Base-by-base conservation (phyloP, 2,329 filamentous ascomycete species). In the Fusarium heterosporum region DNA sequence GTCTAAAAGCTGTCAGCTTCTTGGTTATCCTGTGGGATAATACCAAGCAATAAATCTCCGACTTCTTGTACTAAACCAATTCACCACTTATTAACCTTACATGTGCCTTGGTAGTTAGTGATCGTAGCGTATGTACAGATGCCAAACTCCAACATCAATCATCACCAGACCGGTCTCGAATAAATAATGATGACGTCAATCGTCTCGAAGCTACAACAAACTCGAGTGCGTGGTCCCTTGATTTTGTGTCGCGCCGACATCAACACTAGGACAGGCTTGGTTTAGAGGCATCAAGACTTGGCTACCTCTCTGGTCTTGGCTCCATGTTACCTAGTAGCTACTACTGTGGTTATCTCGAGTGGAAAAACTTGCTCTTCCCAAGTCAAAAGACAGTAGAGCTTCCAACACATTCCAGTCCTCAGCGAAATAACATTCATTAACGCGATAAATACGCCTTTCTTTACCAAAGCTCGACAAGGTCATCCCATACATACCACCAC, bases 141-240 rank as follows among this genome's bases (percentile, higher is more conserved):
- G n/a, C 22, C 19, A 19, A 45, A 56, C 55, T 57, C 47, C 63
- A 67, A 45, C 26, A 40, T 29, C 36, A 55, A 39, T 40, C 36
- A 64, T 65, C 63, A 69, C 42, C 40, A 63, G 67, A 70, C 52
- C 36, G 22, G 51, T 40, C 55, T 40, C 19, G 22, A 56, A 40
- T 46, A 38, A 28, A 4, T 38, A 14, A 39, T 45, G 41, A 56
- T 71, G 68, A 71, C 68, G 68, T 71, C 68, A 71, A 59, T 22
- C 26, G 8, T 28, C 40, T 16, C 36, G 11, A 13, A 63, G 22
- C 41, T 61, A 39, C 29, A 29, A 40, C 39, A 51, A 57, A 51
- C 17, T 55, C 36, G 22, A 47, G 39, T 45, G 26, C 30, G 30
- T 57, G 61, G 64, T 66, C 60, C 65, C 60, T 68, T 57, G 61